Evolutionary conservation across 148 eudicot species (phyloP).

Genomic region (Cornus florida): DNA sequence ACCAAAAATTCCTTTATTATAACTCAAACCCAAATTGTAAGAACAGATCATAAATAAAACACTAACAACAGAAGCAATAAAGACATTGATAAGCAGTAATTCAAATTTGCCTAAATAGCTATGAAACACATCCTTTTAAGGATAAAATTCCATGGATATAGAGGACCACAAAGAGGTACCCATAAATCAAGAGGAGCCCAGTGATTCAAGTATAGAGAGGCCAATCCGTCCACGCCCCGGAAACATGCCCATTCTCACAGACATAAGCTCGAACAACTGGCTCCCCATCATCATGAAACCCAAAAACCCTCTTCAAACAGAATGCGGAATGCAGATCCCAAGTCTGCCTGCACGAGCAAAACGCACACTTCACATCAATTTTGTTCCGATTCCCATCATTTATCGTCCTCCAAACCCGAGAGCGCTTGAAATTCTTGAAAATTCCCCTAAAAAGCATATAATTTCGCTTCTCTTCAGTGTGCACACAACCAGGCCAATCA

Average conservation of each 20-base stretch:
- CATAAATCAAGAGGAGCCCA: too few relatives aligned
- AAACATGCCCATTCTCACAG: conserved; percentile 94
- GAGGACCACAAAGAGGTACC: neutral
- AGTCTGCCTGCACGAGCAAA: conserved; percentile 45
- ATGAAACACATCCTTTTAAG: neutral
- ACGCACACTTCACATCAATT: conserved; percentile 60
- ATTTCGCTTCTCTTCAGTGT: conserved; percentile 69
- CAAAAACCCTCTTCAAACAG: conserved; percentile 68
- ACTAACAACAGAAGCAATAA: too few relatives aligned
- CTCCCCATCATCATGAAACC: conserved; percentile 78
- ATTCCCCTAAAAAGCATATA: conserved; percentile 82
- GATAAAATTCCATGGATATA: neutral
- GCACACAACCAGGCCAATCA: conserved; percentile 95
- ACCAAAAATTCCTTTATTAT: too few relatives aligned
- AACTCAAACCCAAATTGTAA: too few relatives aligned
- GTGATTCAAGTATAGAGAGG: conserved; percentile 54
- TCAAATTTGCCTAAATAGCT: neutral
- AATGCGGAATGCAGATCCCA: conserved; percentile 85
- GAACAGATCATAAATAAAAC: too few relatives aligned
- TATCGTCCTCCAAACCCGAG: conserved; percentile 82
- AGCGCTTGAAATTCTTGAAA: conserved; percentile 71
- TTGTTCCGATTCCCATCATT: conserved; percentile 52
- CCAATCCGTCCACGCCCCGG: conserved; percentile 96
- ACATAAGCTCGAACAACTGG: conserved; percentile 81
- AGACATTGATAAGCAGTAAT: neutral